Conservation (phyloP, 2,329 filamentous ascomycete genomes). For the Lasiodiplodia citricola region DNA sequence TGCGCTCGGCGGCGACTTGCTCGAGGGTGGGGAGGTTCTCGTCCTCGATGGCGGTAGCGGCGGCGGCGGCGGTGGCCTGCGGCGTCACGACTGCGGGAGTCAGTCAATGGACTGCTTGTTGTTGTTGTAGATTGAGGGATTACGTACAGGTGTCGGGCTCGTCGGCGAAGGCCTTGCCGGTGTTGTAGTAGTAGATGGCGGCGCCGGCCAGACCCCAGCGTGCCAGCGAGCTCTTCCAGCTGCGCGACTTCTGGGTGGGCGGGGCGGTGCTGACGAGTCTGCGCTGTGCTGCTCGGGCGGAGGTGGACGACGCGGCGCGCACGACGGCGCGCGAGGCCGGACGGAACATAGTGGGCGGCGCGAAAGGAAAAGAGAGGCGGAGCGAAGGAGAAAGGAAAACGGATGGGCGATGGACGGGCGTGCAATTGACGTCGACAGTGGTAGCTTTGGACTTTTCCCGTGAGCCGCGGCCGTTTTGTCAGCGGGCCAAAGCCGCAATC, state of each 20-base stretch:
- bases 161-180: constrained; percentile 84
- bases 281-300: constrained; percentile 43
- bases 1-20: constrained; percentile 48
- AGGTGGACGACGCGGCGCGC: constrained; percentile 35
- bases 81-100: constrained; percentile 44
- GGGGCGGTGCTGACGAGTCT: constrained; percentile 64
- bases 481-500: constrained; percentile 1
- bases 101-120: constrained; percentile 1
- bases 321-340: constrained; percentile 53
- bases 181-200: constrained; percentile 93
- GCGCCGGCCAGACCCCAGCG: constrained; percentile 78
- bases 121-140: neutral
- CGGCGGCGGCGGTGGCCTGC: constrained; percentile 33
- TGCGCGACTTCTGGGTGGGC: constrained; percentile 70
- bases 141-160: constrained; percentile 67
- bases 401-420: constrained; percentile 4
- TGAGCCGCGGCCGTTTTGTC: constrained; percentile 3
- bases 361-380: neutral
- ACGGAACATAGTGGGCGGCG: constrained; percentile 54
- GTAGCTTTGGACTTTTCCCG: constrained; percentile 8
- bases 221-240: constrained; percentile 77
- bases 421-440: constrained; percentile 20
- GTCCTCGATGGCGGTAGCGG: constrained; percentile 34
- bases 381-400: neutral
- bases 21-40: constrained; percentile 53